These are phyloP conservation scores for Phalaenopsis hybrid DNA, from an alignment of 116 monocot genomes.

Conservation along the genomic window DNA sequence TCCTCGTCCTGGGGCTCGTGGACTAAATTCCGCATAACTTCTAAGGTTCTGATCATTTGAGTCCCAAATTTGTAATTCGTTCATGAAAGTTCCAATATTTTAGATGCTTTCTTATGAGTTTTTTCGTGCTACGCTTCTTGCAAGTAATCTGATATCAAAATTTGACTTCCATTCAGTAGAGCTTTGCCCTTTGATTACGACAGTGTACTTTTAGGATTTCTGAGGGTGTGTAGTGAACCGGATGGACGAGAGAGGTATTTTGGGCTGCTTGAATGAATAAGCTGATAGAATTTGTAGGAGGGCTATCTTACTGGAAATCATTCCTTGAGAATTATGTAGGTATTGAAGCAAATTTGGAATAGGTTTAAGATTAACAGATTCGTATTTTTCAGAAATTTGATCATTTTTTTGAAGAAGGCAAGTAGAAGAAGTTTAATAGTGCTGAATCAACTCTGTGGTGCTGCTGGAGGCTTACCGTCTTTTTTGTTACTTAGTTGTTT, in stretches of 20 bases:
- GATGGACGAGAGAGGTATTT: not conserved
- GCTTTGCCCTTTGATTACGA: not conserved
- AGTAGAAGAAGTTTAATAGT: not conserved
- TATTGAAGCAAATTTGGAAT: not conserved
- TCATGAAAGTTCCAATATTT: not conserved
- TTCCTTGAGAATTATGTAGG: not conserved
- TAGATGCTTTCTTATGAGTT: not conserved
- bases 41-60: slow-evolving; percentile 48
- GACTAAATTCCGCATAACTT: slow-evolving; percentile 75
- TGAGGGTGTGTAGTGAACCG: not conserved
- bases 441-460: not conserved
- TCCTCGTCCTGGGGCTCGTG: slow-evolving; percentile 85
- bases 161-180: not conserved
- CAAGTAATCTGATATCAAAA: not conserved
- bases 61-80: not conserved
- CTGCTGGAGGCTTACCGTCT: not conserved
- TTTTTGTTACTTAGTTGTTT: not conserved
- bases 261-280: not conserved
- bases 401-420: not conserved
- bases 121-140: not conserved
- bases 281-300: not conserved
- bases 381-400: not conserved
- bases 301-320: not conserved
- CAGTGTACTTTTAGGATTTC: not conserved
- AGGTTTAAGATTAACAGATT: not conserved